Conservation (phyloP, 2,329 filamentous ascomycete species). For the Aspergillus fumigatus region DNA sequence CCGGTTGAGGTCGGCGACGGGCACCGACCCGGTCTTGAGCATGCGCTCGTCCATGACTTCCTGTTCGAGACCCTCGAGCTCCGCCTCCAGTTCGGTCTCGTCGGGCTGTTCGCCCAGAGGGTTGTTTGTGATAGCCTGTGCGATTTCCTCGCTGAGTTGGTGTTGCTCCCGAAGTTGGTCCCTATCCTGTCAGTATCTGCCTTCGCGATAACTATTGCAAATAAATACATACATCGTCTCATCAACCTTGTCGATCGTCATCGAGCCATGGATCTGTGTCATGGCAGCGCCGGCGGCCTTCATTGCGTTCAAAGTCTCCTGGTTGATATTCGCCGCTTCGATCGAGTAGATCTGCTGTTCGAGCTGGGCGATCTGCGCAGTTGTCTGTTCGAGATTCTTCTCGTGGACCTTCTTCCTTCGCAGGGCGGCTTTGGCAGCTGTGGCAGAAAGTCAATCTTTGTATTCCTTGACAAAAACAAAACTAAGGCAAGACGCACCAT, state of each 20-base stretch:
- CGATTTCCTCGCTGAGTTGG: conserved; percentile 88
- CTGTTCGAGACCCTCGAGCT: conserved; percentile 83
- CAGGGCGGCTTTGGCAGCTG: conserved; percentile 84
- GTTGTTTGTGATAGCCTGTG: conserved; percentile 72
- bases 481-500: conserved; percentile 53
- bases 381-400: conserved; percentile 85
- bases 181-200: conserved; percentile 48
- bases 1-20: conserved; percentile 72
- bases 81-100: conserved; percentile 79
- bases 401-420: conserved; percentile 93
- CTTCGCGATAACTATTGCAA: not conserved
- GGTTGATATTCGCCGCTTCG: conserved; percentile 97
- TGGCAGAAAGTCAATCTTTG: not conserved
- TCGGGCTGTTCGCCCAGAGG: conserved; percentile 67
- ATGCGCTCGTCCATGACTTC: conserved; percentile 91
- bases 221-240: conserved; percentile 72
- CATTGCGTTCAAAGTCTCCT: conserved; percentile 92
- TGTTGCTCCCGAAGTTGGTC: conserved; percentile 89
- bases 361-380: conserved; percentile 81
- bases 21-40: conserved; percentile 80
- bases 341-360: conserved; percentile 96
- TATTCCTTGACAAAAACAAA: not conserved
- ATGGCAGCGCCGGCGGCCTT: conserved; percentile 85
- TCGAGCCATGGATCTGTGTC: conserved; percentile 84
- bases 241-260: conserved; percentile 93